These are phyloP conservation scores for Phytophthora hybrid DNA, from an alignment of 352 stramenopile genomes.

Conservation along the genomic window DNA sequence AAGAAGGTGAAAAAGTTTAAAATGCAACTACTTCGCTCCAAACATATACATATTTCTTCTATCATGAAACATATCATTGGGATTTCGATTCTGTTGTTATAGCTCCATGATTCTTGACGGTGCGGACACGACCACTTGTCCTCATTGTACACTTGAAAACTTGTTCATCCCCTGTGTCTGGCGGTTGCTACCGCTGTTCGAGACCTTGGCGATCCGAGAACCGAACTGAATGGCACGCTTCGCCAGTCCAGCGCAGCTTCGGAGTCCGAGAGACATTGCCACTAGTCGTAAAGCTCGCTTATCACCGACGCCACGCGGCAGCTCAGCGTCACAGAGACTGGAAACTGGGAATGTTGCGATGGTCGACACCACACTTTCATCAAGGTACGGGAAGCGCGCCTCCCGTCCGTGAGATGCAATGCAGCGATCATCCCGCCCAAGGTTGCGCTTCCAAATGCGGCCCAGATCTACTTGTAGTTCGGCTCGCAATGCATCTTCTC, in stretches of 20 bases:
- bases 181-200: constrained; percentile 68
- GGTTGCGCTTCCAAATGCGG: constrained; percentile 96
- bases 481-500: constrained; percentile 59
- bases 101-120: too few species aligned
- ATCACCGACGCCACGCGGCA: constrained; percentile 87
- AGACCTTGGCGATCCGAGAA: constrained; percentile 92
- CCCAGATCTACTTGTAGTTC: constrained; percentile 92
- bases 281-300: constrained; percentile 92
- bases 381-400: constrained; percentile 95
- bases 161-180: constrained; percentile 56
- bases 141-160: constrained; percentile 34
- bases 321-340: constrained; percentile 82
- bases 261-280: constrained; percentile 71
- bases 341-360: constrained; percentile 73
- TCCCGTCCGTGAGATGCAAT: constrained; percentile 93
- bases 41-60: neutral
- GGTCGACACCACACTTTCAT: constrained; percentile 91
- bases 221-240: constrained; percentile 97
- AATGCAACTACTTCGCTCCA: neutral
- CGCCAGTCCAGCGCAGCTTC: constrained; percentile 68
- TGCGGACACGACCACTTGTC: too few species aligned
- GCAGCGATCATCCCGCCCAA: constrained; percentile 96
- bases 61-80: too few species aligned
- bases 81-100: too few species aligned
- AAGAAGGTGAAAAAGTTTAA: neutral